Evolutionary conservation across 805 yeast species (phyloP).

Genomic region (Grigorovia jiainica): DNA sequence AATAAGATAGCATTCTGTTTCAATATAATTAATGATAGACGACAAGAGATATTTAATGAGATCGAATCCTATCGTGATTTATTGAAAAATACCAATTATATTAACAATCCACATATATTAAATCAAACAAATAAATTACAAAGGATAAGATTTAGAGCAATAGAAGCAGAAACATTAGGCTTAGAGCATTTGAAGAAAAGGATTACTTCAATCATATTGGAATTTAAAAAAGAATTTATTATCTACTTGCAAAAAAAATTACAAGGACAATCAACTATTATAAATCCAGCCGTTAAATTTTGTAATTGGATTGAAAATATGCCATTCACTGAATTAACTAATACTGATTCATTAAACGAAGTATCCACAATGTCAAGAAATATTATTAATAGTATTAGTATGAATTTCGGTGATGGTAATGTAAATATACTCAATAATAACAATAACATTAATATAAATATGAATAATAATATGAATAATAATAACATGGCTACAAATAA

Average conservation of each 20-base stretch:
- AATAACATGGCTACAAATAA: too few species aligned
- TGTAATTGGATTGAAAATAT: constrained; percentile 17
- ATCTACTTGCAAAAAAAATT: constrained; percentile 13
- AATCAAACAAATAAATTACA: constrained; percentile 20
- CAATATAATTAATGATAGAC: constrained; percentile 18
- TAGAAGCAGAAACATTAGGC: constrained; percentile 26
- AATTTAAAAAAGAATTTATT: constrained; percentile 20
- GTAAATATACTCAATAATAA: too few species aligned
- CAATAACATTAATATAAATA: background rate
- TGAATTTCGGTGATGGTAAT: too few species aligned
- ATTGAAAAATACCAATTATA: constrained; percentile 12
- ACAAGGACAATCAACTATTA: constrained; percentile 9
- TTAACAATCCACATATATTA: constrained; percentile 13
- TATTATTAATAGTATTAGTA: constrained; percentile 1
- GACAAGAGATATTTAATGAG: constrained; percentile 17
- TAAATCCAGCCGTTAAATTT: constrained; percentile 20
- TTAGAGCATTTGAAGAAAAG: constrained; percentile 19
- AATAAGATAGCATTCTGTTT: constrained; percentile 19
- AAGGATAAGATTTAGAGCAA: constrained; percentile 24
- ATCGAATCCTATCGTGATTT: constrained; percentile 17
- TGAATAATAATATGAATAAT: background rate
- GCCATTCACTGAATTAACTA: constrained; percentile 16
- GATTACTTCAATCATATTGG: constrained; percentile 18
- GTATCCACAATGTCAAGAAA: background rate
- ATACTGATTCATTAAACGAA: constrained; percentile 13